Evolutionary conservation across 345 rosid genomes (phyloP), one percentile per base, ranked within the genome.

Genomic region (Fremontodendron californicum): DNA sequence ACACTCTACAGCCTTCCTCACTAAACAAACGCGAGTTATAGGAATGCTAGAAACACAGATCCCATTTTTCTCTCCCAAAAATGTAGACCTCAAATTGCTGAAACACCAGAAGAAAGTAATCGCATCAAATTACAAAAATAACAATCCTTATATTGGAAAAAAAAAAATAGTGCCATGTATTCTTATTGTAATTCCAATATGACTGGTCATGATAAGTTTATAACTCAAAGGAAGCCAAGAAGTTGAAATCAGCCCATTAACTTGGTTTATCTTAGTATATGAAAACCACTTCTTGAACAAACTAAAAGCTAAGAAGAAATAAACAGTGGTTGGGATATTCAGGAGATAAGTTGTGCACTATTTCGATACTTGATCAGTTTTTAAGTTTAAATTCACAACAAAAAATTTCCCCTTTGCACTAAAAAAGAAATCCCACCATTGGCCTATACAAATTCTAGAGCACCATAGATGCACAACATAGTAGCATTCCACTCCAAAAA

Each of bases 51-150:
- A 85, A 45, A 63, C 43, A 33, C 42, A 63, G 40, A 85, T 74
- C 62, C 87, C 84, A 55, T 79, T 88, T 67, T 85, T 86, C 75
- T 90, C 90, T n/a, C 93, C 97, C 78, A 85, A 83, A 84, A 95
- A 87, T 46, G 82, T 76, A 57, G 96, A 87, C 83, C 89, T 90
- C 87, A 89, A 80, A 75, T 78, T 87, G 92, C 92, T 90, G 88
- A 82, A 81, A 82, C 63, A 61, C 70, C 72, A 78, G 19, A 75
- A 19, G 43, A 55, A 61, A 72, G 49, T 5, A 19, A 48, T 23
- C 16, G 9, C 58, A 70, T 49, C 67, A 82, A 52, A 61, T 33
- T 19, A 54, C n/a, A 60, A 25, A 57, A 57, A 57, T 3, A 37
- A 40, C 19, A 52, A 43, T 23, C 23, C 29, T 7, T 66, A 6